Base-by-base conservation (phyloP, 805 yeast genomes). In the Metschnikowia similis region DNA sequence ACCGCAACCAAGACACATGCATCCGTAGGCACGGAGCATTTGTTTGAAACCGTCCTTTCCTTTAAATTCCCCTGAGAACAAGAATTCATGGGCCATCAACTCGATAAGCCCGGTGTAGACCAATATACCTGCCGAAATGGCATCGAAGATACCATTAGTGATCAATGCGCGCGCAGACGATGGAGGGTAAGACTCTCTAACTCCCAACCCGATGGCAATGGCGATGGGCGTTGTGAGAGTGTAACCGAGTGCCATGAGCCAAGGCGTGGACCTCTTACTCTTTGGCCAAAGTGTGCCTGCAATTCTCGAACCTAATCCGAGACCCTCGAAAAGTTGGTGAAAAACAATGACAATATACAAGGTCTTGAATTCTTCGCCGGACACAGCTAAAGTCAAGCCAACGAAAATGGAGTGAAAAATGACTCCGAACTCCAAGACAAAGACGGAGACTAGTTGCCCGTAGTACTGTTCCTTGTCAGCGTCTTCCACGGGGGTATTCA, bases 281-380 rank as follows among this genome's bases (percentile, higher is more conserved):
- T 58, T 45, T 8, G 86, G 85, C 80, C 84, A 84, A 2, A 74
- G 70, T 0, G 81, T 73, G 30, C 74, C 75, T 1, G 89, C 85
- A 35, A 86, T 74, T 66, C 96, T 80, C 8, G 92, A 78, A 26
- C 96, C 96, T 56, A 89, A 72, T 51, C 96, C 96, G 44, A 89
- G 74, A 45, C 96, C 96, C 69, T 88, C 96, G 62, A 88, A 88
- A 73, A 83, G 74, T 67, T 88, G 96, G 64, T 89, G 90, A 74
- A 81, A 82, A 4, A 83, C 79, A 40, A 72, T 54, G n/a, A 85
- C 96, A 54, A 85, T 77, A 65, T 85, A 87, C 45, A 88, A 70
- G 6, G 87, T 78, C 51, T 72, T 78, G 62, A 87, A 88, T 63
- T 85, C 92, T 2, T 81, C 85, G 44, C 91, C 94, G 4, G 94